Evolutionary conservation across 208 protist genomes (phyloP), one percentile per base, ranked within the genome.

Genomic region (Wallacemonas sp.): DNA sequence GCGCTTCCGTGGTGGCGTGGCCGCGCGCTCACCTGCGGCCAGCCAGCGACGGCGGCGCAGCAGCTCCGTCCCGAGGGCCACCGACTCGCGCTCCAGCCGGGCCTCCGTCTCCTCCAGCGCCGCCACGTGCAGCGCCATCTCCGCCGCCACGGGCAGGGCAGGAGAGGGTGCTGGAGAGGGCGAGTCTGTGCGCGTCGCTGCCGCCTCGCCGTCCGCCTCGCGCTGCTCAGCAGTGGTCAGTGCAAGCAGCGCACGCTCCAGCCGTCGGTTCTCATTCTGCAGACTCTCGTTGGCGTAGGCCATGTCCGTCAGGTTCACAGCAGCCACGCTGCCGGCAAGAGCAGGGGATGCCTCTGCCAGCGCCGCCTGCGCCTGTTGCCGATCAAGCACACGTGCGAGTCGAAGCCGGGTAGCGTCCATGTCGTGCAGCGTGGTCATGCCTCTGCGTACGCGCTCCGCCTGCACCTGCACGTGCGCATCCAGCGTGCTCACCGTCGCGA

Each of bases 61-160:
- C 61, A 70, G 69, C 28, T 69, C 64, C 20, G 55, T 72, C 26
- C 70, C 67, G 16, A 65, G 54, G 22, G 20, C 26, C 1, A 74
- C 29, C 28, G 65, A 65, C 67, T 70, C 67, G 28, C 54, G 20
- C 70, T 55, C 36, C 36, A 54, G 16, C 67, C 41, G 12, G 28
- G 39, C 32, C 31, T 41, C n/a, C 39, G 61, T 31, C 49, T 79
- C 62, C 29, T 83, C 72, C 45, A 68, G 39, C 32, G 76, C 26
- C 18, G 70, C 72, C 14, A 67, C 41, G 14, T 67, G 52, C 55
- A 66, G 55, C 18, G 72, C 59, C 39, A 50, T 49, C 39, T 49
- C 38, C 12, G 14, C 18, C 25, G 39, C 42, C 23, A 2, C 5
- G 42, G 42, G 16, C 42, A 50, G 2, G 23, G 10, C 1, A n/a